Base-by-base conservation (phyloP, 2,329 filamentous ascomycete species). In the Huntiella omanensis region DNA sequence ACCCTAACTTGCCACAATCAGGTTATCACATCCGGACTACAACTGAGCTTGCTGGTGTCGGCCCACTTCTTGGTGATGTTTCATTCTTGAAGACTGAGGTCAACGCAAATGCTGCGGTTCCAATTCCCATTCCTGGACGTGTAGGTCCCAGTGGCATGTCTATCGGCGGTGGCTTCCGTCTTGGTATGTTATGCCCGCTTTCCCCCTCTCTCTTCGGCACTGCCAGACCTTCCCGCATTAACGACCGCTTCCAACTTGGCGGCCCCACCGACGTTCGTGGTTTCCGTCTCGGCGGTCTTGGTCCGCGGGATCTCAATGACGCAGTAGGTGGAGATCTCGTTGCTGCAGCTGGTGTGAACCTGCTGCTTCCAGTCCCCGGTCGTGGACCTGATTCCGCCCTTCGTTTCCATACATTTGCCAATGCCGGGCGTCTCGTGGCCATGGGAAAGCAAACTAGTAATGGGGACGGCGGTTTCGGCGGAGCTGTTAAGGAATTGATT, bases 221-320 rank as follows among this genome's bases (percentile, higher is more conserved):
- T 15, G 71, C 79, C 0, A 67, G 71, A 17, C 74, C 80, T 4
- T 92, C 83, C 53, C 77, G 84, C 28, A 73, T 96, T 56, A 95
- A 92, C 58, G 91, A 98, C 60, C 84, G 91, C 39, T 98, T 98
- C 66, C 77, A 86, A 56, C 81, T 98, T 32, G 91, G 91, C 38
- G 91, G 91, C 0, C 88, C 91, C 3, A 94, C 86, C 3, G 88
- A 94, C 57, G 83, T 98, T 11, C 83, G 91, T 47, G 91, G 91
- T 2, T 98, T 98, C 69, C 79, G 85, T 49, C 73, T 93, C 16
- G 83, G 80, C 15, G 91, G 91, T 1, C 70, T 98, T 4, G 91
- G 91, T 6, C 87, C 91, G 3, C 80, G 82, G 52, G 88, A 96
- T 56, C 83, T 86, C 1, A 61, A 67, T 13, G 88, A 98, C 62